A percentile compares a stretch with the other conserved stretches of the same genome.
These are phyloP conservation scores for Taxillus chinensis DNA, from an alignment of 164 flowering plant genomes.

Conservation along the genomic window DNA sequence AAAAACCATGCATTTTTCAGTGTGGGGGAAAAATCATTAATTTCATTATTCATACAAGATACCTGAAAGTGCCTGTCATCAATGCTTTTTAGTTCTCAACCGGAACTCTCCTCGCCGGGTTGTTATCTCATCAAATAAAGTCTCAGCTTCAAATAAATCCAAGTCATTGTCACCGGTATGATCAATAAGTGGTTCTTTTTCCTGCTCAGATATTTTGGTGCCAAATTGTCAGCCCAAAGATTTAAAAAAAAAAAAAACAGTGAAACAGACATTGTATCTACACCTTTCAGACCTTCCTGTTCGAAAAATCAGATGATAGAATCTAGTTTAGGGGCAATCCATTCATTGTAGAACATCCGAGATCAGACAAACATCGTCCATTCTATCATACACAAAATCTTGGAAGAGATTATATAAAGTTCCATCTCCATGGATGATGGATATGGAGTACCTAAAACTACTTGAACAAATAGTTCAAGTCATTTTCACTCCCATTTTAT, in stretches of 20 bases:
- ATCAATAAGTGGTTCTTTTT: constrained; percentile 1
- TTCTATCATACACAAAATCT: background rate
- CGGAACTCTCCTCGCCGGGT: constrained; percentile 42
- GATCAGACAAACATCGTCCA: background rate
- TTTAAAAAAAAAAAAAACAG: background rate
- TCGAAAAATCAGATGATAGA: no score
- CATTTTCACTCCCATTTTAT: background rate
- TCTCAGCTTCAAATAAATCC: constrained; percentile 17
- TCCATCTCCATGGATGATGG: background rate
- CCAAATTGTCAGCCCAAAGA: background rate
- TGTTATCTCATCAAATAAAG: constrained; percentile 26
- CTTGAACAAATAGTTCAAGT: no score
- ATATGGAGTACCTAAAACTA: no score
- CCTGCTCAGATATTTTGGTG: constrained; percentile 4
- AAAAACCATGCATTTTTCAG: background rate
- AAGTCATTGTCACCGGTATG: constrained; percentile 9
- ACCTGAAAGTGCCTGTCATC: constrained; percentile 1
- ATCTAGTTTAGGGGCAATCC: no score
- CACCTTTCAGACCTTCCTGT: background rate
- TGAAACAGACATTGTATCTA: background rate
- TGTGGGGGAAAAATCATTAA: background rate
- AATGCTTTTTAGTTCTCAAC: constrained; percentile 25
- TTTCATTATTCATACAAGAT: background rate
- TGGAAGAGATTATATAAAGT: background rate
- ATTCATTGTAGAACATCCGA: no score